A percentile compares a stretch with the other conserved stretches of the same genome.
These are phyloP conservation scores for Cyclotella cryptica DNA, from an alignment of 108 stramenopile genomes.

Conservation along the genomic window DNA sequence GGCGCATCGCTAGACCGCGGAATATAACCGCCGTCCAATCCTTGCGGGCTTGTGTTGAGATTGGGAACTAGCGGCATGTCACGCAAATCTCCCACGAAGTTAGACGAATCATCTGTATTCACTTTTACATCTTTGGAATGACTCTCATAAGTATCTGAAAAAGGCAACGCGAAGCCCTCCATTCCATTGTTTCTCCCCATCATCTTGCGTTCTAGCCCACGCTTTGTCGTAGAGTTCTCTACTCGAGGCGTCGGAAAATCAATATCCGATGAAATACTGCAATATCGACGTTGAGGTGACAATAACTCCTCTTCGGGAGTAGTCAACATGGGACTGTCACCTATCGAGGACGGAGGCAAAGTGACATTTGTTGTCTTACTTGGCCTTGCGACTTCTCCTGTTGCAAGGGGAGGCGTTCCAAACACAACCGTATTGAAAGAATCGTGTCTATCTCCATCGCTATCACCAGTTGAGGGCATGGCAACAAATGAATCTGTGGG, in stretches of 20 bases:
- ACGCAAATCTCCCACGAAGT: background rate
- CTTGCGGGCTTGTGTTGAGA: conserved; percentile 17
- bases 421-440: conserved; percentile 10
- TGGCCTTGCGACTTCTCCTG: background rate
- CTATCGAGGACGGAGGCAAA: background rate
- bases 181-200: conserved; percentile 7
- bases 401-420: conserved; percentile 11
- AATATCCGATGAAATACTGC: conserved; percentile 4
- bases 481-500: conserved; percentile 49
- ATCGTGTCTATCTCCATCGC: conserved; percentile 2
- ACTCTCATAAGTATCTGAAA: background rate
- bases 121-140: background rate
- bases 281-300: conserved; percentile 15
- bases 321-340: background rate
- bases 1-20: conserved; percentile 24
- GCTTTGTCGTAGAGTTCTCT: conserved; percentile 41
- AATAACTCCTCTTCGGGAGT: background rate
- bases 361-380: background rate
- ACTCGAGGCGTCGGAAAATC: conserved; percentile 52
- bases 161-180: conserved; percentile 20
- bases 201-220: conserved; percentile 18
- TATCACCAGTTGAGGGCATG: conserved; percentile 17
- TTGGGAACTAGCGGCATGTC: conserved; percentile 31
- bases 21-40: background rate
- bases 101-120: background rate